Conservation (phyloP, 192 early-diverging fungal species). For the Podochytrium sp. region DNA sequence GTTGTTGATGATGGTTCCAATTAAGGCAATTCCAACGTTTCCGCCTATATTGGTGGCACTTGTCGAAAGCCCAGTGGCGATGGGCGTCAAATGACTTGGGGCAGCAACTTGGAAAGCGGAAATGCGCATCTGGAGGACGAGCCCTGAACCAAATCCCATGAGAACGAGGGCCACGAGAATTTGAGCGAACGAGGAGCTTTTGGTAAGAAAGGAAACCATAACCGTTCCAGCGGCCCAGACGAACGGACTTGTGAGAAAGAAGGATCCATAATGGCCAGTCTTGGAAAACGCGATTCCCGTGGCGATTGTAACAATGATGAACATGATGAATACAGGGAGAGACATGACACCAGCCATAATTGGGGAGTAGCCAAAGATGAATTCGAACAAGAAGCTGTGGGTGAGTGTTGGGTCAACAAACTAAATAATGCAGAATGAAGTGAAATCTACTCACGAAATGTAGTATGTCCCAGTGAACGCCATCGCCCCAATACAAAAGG, state of each 20-base stretch:
- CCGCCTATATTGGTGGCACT: slow-evolving; percentile 64
- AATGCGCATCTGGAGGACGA: slow-evolving; percentile 28
- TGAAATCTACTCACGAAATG: slow-evolving; percentile 53
- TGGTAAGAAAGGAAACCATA: slow-evolving; percentile 13
- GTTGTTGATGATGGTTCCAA: slow-evolving; percentile 69
- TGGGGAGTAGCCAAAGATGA: slow-evolving; percentile 73
- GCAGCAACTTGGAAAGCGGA: slow-evolving; percentile 30
- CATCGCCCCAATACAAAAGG: slow-evolving; percentile 33
- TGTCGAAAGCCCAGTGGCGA: slow-evolving; percentile 60
- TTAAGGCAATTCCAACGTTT: slow-evolving; percentile 66
- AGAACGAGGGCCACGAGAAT: slow-evolving; percentile 20
- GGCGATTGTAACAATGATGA: slow-evolving; percentile 63
- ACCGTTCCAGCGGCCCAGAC: slow-evolving; percentile 11
- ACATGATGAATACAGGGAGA: slow-evolving; percentile 71
- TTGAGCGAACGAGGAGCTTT: neutral
- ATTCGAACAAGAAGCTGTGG: slow-evolving; percentile 70
- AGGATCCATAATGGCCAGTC: slow-evolving; percentile 25
- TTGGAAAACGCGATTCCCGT: slow-evolving; percentile 29
- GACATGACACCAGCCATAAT: slow-evolving; percentile 71
- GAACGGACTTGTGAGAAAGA: slow-evolving; percentile 18
- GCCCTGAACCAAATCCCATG: slow-evolving; percentile 26
- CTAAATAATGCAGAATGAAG: too few relatives aligned
- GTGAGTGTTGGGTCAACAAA: too few relatives aligned
- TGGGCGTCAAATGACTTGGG: slow-evolving; percentile 69
- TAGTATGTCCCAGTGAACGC: slow-evolving; percentile 60